Evolutionary conservation across 1,284 basidiomycete genomes (phyloP).

Genomic region (Tremellales sp.): DNA sequence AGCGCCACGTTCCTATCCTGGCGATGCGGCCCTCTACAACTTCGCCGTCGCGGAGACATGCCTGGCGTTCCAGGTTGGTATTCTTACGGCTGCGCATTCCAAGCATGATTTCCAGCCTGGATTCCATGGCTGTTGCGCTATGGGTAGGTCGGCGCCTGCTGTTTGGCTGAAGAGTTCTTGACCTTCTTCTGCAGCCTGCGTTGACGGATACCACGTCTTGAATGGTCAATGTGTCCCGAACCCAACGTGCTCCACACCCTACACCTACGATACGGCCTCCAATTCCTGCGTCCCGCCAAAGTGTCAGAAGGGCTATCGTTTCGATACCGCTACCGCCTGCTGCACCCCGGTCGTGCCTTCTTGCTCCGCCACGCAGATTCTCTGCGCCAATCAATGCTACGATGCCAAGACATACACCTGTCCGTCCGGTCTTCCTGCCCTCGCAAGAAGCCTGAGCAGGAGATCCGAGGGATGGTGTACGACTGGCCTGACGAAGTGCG

Average conservation of each 20-base stretch:
- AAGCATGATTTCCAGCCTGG: conserved; percentile 10
- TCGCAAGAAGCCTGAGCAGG: background rate
- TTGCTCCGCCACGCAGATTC: conserved; percentile 11
- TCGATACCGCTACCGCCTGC: no score
- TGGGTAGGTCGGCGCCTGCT: conserved; percentile 8
- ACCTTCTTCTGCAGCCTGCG: conserved; percentile 1
- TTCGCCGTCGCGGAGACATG: conserved; percentile 12
- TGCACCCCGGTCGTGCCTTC: conserved; percentile 1
- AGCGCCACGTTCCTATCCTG: conserved; percentile 6
- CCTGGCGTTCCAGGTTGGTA: background rate
- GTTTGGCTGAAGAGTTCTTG: background rate
- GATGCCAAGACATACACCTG: conserved; percentile 14
- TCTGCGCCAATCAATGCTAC: conserved; percentile 17
- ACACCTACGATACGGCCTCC: no score
- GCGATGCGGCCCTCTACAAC: conserved; percentile 11
- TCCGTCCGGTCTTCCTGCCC: conserved; percentile 14
- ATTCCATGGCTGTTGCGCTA: conserved; percentile 14
- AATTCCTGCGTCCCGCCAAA: no score
- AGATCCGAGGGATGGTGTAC: conserved; percentile 7
- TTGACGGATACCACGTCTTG: background rate
- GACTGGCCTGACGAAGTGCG: conserved; percentile 15
- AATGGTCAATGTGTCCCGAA: background rate
- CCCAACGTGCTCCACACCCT: no score
- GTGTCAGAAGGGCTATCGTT: no score
- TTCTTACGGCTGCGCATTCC: conserved; percentile 5